A percentile compares a stretch with the other conserved stretches of the same genome.
These are phyloP conservation scores for Camellia oleifera DNA, from an alignment of 179 eudicot genomes.

Conservation along the genomic window DNA sequence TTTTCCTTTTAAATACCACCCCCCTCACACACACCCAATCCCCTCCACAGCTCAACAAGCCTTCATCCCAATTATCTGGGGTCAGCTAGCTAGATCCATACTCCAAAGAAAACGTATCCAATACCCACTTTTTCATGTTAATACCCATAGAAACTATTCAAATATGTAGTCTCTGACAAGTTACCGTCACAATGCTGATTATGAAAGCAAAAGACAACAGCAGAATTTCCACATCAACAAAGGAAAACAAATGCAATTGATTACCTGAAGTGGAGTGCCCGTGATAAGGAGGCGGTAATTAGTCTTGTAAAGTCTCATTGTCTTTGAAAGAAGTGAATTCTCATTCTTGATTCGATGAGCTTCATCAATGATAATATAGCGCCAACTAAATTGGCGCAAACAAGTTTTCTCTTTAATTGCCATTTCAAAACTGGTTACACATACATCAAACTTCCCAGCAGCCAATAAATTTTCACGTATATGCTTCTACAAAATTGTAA, in stretches of 20 bases:
- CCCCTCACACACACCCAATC: neutral
- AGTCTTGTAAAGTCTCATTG: slow-evolving; percentile 90
- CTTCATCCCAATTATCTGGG: neutral
- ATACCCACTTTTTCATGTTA: neutral
- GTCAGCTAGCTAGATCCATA: neutral
- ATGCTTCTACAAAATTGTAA: slow-evolving; percentile 53
- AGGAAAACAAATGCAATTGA: neutral
- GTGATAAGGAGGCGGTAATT: slow-evolving; percentile 92
- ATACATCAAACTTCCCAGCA: slow-evolving; percentile 97
- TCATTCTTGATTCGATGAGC: slow-evolving; percentile 99
- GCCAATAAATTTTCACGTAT: slow-evolving; percentile 79
- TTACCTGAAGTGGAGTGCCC: slow-evolving; percentile 96
- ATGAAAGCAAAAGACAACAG: neutral
- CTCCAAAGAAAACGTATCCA: neutral
- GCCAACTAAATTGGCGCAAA: slow-evolving; percentile 94
- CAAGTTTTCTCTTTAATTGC: slow-evolving; percentile 85
- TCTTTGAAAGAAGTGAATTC: slow-evolving; percentile 90
- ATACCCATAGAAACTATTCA: neutral
- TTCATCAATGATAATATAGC: slow-evolving; percentile 96
- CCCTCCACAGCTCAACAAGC: neutral
- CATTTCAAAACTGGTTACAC: slow-evolving; percentile 99
- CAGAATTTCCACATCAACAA: neutral
- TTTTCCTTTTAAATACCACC: neutral
- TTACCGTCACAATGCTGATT: neutral
- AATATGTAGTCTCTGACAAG: neutral